Evolutionary conservation across 768 basidiomycete species (phyloP).

Genomic region (Tricholoma hemisulphureum): DNA sequence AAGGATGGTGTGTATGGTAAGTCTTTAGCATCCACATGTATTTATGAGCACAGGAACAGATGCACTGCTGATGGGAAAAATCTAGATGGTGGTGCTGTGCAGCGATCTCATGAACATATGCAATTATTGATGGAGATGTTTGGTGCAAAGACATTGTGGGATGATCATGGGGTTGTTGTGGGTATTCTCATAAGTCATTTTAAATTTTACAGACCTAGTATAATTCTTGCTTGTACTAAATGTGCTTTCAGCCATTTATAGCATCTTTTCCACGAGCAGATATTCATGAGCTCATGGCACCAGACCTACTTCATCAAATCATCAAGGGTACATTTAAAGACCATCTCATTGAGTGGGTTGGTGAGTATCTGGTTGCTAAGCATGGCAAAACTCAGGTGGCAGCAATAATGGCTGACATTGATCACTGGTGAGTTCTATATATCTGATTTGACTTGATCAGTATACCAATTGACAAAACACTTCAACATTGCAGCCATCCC

Average conservation of each 20-base stretch:
- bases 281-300: slow-evolving; percentile 26
- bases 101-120: not conserved
- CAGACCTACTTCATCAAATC: slow-evolving; percentile 30
- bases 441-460: not conserved
- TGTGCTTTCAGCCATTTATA: slow-evolving; percentile 9
- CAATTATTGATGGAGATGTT: not conserved
- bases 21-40: not conserved
- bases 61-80: not conserved
- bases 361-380: slow-evolving; percentile 19
- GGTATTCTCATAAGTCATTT: not conserved
- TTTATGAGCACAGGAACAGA: not conserved
- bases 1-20: slow-evolving; percentile 28
- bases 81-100: slow-evolving; percentile 3
- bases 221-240: too few relatives aligned
- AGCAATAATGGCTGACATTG: slow-evolving; percentile 34
- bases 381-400: slow-evolving; percentile 15
- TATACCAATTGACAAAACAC: not conserved
- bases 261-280: slow-evolving; percentile 11
- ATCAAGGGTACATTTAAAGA: slow-evolving; percentile 4
- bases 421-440: slow-evolving; percentile 22
- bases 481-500: slow-evolving; percentile 23
- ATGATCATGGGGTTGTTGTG: slow-evolving; percentile 3
- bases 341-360: slow-evolving; percentile 15
- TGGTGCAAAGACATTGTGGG: not conserved
- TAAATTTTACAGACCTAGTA: not conserved